Evolutionary conservation across 179 eudicot species (phyloP).

Genomic region (Spinacia oleracea): DNA sequence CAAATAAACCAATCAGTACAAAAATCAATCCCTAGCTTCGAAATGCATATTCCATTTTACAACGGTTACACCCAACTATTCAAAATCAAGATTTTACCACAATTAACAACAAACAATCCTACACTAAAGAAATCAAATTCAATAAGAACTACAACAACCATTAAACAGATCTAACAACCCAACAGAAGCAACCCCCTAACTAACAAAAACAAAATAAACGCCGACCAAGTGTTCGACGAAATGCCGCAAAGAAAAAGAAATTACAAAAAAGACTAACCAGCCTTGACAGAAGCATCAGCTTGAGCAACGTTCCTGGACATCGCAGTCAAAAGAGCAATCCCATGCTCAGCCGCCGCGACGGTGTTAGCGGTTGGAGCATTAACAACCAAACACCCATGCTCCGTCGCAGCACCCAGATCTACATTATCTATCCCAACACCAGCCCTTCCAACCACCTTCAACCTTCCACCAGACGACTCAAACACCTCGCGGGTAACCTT

Average conservation of each 20-base stretch:
- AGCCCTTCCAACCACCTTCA: conserved; percentile 92
- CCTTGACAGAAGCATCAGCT: conserved; percentile 91
- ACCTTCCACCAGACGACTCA: conserved; percentile 75
- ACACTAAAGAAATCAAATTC: not conserved
- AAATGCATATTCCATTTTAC: not conserved
- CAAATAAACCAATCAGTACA: not conserved
- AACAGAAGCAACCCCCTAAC: not conserved
- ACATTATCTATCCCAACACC: conserved; percentile 97
- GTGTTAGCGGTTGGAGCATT: conserved; percentile 97
- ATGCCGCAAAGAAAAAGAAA: conserved; percentile 20
- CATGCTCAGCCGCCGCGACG: conserved; percentile 98
- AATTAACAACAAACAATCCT: not conserved
- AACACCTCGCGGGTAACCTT: conserved; percentile 85
- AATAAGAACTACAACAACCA: not conserved
- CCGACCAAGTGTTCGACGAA: conserved; percentile 33
- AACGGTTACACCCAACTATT: not conserved
- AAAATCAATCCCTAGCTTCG: not conserved
- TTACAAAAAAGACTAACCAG: conserved; percentile 48
- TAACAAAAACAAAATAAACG: not conserved
- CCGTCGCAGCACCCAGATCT: conserved; percentile 93
- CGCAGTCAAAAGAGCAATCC: conserved; percentile 77
- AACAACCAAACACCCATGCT: conserved; percentile 90
- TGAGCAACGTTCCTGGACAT: conserved; percentile 94
- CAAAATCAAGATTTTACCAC: not conserved
- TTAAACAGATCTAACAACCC: conserved; percentile 10